phyloP scores from a whole-genome alignment of 169 alveolate species.

The Ichthyophthirius multifiliis region DNA sequence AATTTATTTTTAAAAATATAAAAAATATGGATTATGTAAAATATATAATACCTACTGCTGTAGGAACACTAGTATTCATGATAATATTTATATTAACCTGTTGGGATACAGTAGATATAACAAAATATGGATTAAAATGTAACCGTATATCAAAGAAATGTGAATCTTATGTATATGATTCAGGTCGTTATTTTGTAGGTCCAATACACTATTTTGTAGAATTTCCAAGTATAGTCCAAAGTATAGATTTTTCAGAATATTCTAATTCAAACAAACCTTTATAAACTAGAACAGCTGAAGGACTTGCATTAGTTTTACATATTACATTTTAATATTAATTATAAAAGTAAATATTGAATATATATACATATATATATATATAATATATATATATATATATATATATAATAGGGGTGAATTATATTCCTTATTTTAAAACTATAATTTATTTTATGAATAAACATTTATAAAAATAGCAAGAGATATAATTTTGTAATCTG shows the following conservation, averaged over 20 bases:
- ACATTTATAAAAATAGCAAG: slow-evolving; percentile 1
- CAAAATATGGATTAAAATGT: slow-evolving; percentile 35
- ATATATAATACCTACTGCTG: too few species aligned
- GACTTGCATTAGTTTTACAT: neutral
- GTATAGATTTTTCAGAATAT: neutral
- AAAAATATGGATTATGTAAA: too few species aligned
- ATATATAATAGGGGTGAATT: neutral
- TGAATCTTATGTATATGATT: slow-evolving; percentile 15
- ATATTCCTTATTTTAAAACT: neutral
- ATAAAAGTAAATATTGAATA: neutral
- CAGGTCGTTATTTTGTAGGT: slow-evolving; percentile 42
- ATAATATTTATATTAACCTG: slow-evolving; percentile 1
- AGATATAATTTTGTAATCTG: neutral
- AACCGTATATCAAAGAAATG: slow-evolving; percentile 25
- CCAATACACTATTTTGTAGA: slow-evolving; percentile 33
- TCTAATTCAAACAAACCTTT: neutral
- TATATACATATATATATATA: neutral
- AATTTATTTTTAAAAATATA: too few species aligned
- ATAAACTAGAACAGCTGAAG: slow-evolving; percentile 4
- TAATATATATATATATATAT: neutral
- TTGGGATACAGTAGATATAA: slow-evolving; percentile 40
- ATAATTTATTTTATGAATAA: neutral
- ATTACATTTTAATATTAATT: neutral
- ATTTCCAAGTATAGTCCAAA: slow-evolving; percentile 15
- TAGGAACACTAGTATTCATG: too few species aligned